Base-by-base conservation (phyloP, 345 rosid species). In the Gossypium arboreum region DNA sequence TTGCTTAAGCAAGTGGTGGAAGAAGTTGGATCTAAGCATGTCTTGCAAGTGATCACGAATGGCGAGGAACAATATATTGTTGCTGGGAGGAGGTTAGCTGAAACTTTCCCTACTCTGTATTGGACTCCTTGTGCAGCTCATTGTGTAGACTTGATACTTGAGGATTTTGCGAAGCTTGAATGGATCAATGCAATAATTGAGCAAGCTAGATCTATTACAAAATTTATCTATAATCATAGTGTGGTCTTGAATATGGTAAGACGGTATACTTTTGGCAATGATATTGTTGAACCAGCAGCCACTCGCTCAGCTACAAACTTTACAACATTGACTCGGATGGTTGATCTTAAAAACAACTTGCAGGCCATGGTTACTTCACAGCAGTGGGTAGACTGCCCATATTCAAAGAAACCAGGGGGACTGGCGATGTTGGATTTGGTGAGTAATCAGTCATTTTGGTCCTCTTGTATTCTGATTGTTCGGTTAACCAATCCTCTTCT, bases 101-200 rank as follows among this genome's bases (percentile, higher is more conserved):
- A 87, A 72, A 82, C 81, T 77, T 90, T 87, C 77, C 94, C 92
- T n/a, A 82, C 85, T 64, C 80, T 95, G 15, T 95, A 87, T 48
- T 95, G 98, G 97, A 86, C 93, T 76, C 97, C 98, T 67, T 93
- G 98, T 80, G 92, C 97, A 60, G 85, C 85, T 69, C 86, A 76
- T 56, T 90, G 89, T 80, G 74, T 91, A 41, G 93, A 89, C 83
- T 78, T 84, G 83, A 93, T 95, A 81, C 92, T 95, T 2, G 93
- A 87, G 76, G 97, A 91, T 67, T 86, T 95, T 41, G 71, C 79
- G 29, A 88, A 89, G 73, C 78, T 89, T 68, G 90, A 84, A 25
- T 89, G 94, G 98, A 86, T 95, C 74, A 77, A 82, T 54, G 84
- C 79, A 24, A 81, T 86, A 25, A 84, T 93, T 62, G 91, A 85